Evolutionary conservation across 1,284 basidiomycete genomes (phyloP).

Genomic region (Trichosporon sp.): DNA sequence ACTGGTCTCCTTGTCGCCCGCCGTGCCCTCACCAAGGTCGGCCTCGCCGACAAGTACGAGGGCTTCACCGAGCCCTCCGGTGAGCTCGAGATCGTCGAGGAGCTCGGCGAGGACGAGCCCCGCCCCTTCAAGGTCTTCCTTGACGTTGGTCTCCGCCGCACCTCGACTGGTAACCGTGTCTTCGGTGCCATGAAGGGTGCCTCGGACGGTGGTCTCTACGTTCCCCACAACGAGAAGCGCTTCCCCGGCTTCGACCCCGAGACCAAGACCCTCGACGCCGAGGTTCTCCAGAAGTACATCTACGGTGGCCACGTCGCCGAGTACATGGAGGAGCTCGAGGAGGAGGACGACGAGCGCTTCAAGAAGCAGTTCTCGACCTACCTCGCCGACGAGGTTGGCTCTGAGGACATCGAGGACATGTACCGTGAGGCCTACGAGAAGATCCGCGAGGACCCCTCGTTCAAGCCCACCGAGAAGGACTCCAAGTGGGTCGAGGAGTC

Average conservation of each 20-base stretch:
- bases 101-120: slow-evolving; percentile 84
- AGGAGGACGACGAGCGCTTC: slow-evolving; percentile 99
- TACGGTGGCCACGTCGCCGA: slow-evolving; percentile 96
- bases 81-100: slow-evolving; percentile 74
- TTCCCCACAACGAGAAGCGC: slow-evolving; percentile 96
- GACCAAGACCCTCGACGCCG: slow-evolving; percentile 87
- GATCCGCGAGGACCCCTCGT: slow-evolving; percentile 90
- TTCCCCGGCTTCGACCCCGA: slow-evolving; percentile 99
- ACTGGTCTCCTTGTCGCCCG: slow-evolving; percentile 94
- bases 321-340: slow-evolving; percentile 99
- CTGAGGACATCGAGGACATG: slow-evolving; percentile 96
- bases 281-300: slow-evolving; percentile 96
- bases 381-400: slow-evolving; percentile 90
- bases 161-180: slow-evolving; percentile 94
- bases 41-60: slow-evolving; percentile 97
- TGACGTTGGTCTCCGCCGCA: slow-evolving; percentile 96
- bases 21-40: slow-evolving; percentile 90
- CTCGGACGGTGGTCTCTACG: slow-evolving; percentile 94
- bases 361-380: slow-evolving; percentile 97
- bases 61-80: slow-evolving; percentile 92
- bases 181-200: slow-evolving; percentile 99
- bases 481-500: slow-evolving; percentile 88
- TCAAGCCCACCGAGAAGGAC: slow-evolving; percentile 86
- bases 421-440: slow-evolving; percentile 84
- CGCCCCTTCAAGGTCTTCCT: slow-evolving; percentile 98